phyloP scores from a whole-genome alignment of 2,329 filamentous ascomycete genomes.

The Colletotrichum sp. region DNA sequence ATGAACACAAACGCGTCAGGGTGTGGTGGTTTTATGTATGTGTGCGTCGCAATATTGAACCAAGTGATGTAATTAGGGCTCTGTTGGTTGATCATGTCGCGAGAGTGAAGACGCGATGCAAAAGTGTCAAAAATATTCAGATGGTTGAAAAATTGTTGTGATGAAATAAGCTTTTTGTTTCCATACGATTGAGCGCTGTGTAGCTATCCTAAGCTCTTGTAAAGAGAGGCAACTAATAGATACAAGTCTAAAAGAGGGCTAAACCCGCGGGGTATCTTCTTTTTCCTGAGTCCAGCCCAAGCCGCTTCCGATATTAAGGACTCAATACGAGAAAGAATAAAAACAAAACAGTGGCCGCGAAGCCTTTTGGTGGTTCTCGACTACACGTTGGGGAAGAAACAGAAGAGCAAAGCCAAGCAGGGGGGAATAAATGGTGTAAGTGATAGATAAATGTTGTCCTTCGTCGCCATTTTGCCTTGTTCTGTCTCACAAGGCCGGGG shows the following conservation, averaged over 20 bases:
- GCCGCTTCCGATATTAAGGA: not conserved
- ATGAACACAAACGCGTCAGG: not conserved
- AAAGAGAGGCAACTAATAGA: constrained; percentile 8
- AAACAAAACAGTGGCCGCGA: not conserved
- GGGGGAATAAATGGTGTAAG: not conserved
- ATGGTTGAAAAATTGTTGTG: not conserved
- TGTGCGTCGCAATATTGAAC: not conserved
- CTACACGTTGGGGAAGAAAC: not conserved
- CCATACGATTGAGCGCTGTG: not conserved
- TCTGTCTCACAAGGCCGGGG: constrained; percentile 13
- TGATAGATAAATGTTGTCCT: not conserved
- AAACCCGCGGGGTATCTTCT: constrained; percentile 22
- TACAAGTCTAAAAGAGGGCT: constrained; percentile 11
- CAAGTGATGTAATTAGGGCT: not conserved
- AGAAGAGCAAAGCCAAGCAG: not conserved
- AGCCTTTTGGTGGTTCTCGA: not conserved
- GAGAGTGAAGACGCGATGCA: not conserved
- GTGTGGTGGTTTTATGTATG: not conserved
- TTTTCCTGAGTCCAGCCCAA: constrained; percentile 20
- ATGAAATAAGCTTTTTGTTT: not conserved
- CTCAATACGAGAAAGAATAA: not conserved
- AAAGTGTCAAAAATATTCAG: not conserved
- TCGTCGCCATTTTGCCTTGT: constrained; percentile 16
- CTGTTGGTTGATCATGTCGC: not conserved
- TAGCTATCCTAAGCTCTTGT: constrained; percentile 1